Evolutionary conservation across 192 early-diverging fungal genomes (phyloP).

Genomic region (Kickxella alabastrina): DNA sequence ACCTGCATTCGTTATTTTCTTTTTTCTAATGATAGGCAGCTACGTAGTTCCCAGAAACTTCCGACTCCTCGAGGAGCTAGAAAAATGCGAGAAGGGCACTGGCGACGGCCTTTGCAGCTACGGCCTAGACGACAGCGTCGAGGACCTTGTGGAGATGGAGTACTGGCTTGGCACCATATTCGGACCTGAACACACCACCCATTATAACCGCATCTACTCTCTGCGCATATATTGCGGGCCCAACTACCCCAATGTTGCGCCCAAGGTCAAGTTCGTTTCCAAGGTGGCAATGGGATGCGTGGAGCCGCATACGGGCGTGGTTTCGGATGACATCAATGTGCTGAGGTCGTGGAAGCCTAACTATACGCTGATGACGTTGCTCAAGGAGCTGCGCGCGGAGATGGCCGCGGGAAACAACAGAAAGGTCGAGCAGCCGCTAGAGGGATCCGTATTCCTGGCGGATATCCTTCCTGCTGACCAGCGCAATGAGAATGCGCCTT

Average conservation of each 20-base stretch:
- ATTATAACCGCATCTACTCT: constrained; percentile 95
- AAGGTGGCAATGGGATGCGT: constrained; percentile 86
- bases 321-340: constrained; percentile 66
- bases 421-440: constrained; percentile 86
- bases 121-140: constrained; percentile 78
- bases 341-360: constrained; percentile 81
- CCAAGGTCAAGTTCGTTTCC: constrained; percentile 74
- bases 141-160: constrained; percentile 64
- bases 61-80: constrained; percentile 91
- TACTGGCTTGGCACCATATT: constrained; percentile 96
- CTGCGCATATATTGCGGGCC: constrained; percentile 79
- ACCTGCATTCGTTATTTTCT: no score
- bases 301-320: constrained; percentile 73
- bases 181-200: constrained; percentile 69
- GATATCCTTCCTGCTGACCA: neutral
- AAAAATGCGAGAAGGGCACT: constrained; percentile 94
- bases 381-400: constrained; percentile 79
- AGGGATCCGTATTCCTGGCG: constrained; percentile 54
- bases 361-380: constrained; percentile 74
- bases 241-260: constrained; percentile 81
- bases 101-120: constrained; percentile 93
- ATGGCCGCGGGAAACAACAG: constrained; percentile 81
- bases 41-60: constrained; percentile 92
- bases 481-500: neutral
- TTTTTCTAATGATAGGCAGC: neutral